Conservation (phyloP, 208 protist genomes). For the Strigomonas oncopelti region DNA sequence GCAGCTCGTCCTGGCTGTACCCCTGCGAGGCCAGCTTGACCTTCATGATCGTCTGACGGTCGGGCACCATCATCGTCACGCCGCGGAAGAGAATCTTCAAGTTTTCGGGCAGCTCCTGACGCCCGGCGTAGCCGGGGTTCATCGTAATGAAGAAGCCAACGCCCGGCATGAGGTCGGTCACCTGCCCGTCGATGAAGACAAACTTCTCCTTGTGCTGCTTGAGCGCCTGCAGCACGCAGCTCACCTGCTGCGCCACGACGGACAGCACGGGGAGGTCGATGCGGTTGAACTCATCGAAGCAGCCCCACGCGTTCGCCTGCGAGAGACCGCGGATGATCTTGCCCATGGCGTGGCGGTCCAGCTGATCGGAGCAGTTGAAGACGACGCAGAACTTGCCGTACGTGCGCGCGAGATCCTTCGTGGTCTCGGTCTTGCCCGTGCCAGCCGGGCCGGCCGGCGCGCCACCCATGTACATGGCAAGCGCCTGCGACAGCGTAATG, state of each 20-base stretch:
- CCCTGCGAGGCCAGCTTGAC: slow-evolving; percentile 92
- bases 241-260: slow-evolving; percentile 93
- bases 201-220: slow-evolving; percentile 92
- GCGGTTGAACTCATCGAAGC: slow-evolving; percentile 94
- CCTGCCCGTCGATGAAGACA: slow-evolving; percentile 91
- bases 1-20: slow-evolving; percentile 90
- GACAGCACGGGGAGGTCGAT: slow-evolving; percentile 93
- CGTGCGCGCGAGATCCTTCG: slow-evolving; percentile 92
- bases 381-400: slow-evolving; percentile 94
- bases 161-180: slow-evolving; percentile 88
- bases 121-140: slow-evolving; percentile 98
- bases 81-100: slow-evolving; percentile 98
- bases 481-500: slow-evolving; percentile 95
- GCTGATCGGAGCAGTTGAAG: slow-evolving; percentile 94
- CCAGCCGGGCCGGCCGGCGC: slow-evolving; percentile 95
- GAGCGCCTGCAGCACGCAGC: slow-evolving; percentile 87
- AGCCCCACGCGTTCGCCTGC: slow-evolving; percentile 92
- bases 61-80: slow-evolving; percentile 99
- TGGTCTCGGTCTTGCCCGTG: slow-evolving; percentile 97
- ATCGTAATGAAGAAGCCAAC: slow-evolving; percentile 98
- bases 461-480: slow-evolving; percentile 95
- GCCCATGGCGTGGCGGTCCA: slow-evolving; percentile 92
- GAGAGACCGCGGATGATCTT: slow-evolving; percentile 94
- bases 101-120: slow-evolving; percentile 98
- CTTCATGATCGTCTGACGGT: slow-evolving; percentile 97